phyloP scores from a whole-genome alignment of 805 yeast genomes.

The Metschnikowia lunata region DNA sequence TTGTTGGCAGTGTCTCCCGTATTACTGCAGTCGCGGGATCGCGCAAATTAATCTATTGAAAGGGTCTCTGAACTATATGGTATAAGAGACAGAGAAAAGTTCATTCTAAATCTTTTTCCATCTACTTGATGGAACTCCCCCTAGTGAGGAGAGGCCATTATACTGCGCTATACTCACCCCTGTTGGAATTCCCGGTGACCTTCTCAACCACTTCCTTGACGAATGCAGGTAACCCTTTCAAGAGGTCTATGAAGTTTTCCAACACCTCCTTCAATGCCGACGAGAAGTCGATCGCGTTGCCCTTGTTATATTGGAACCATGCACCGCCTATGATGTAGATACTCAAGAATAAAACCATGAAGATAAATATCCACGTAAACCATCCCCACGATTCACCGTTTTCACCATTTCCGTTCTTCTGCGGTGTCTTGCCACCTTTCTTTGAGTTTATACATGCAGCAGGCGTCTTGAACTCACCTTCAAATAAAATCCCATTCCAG shows the following conservation, averaged over 20 bases:
- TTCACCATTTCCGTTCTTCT: constrained; percentile 15
- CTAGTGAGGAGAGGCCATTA: constrained; percentile 20
- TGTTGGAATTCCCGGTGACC: constrained; percentile 54
- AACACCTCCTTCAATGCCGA: constrained; percentile 70
- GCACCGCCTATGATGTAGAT: constrained; percentile 71
- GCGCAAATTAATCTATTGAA: too few species aligned
- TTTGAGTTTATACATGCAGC: constrained; percentile 40
- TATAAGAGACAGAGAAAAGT: neutral
- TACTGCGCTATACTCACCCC: constrained; percentile 95
- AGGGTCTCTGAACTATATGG: neutral
- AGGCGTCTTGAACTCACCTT: constrained; percentile 21
- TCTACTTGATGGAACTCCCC: too few species aligned
- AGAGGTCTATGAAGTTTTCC: constrained; percentile 58
- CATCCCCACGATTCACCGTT: constrained; percentile 67
- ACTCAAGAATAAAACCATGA: constrained; percentile 64
- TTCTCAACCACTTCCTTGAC: constrained; percentile 62
- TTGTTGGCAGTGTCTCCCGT: too few species aligned
- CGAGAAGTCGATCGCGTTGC: constrained; percentile 66
- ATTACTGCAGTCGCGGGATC: too few species aligned
- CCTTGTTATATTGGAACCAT: constrained; percentile 69
- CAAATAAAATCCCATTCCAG: constrained; percentile 36
- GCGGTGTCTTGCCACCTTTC: constrained; percentile 24
- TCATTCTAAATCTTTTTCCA: neutral
- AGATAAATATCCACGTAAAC: constrained; percentile 76
- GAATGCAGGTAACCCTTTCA: constrained; percentile 61